Conservation (phyloP, 139 green algal genomes). For the Edaphochlamys debaryana region DNA sequence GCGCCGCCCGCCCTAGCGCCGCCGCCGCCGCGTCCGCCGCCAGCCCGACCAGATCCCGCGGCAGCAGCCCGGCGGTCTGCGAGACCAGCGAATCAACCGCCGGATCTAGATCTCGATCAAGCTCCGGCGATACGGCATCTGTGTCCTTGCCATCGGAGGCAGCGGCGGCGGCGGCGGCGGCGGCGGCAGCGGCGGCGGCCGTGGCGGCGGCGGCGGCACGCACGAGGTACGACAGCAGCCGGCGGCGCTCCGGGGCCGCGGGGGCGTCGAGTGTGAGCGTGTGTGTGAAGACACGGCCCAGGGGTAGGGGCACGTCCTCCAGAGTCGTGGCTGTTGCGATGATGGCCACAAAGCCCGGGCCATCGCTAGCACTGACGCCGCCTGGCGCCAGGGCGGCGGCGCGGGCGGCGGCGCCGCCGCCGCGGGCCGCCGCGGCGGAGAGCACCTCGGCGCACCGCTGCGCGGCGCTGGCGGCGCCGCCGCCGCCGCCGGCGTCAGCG, state of each 20-base stretch:
- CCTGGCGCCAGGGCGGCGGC: no score
- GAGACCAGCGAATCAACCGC: conserved; percentile 40
- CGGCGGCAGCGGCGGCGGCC: no score
- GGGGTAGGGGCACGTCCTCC: conserved; percentile 66
- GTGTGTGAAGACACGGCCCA: conserved; percentile 89
- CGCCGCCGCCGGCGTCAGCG: neutral
- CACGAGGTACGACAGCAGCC: conserved; percentile 61
- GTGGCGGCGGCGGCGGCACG: conserved; percentile 12
- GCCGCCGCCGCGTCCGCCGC: conserved; percentile 70
- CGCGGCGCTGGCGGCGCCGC: neutral
- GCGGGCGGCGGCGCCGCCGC: neutral
- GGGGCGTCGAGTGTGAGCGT: conserved; percentile 69
- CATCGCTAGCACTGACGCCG: neutral
- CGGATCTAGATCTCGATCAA: neutral
- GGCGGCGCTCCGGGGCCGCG: conserved; percentile 41
- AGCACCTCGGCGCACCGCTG: conserved; percentile 20
- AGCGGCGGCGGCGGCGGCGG: neutral
- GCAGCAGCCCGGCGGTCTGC: conserved; percentile 84
- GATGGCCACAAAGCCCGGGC: conserved; percentile 69
- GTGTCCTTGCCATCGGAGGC: neutral
- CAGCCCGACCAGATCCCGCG: conserved; percentile 75
- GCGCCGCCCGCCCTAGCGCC: neutral
- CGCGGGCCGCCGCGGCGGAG: neutral
- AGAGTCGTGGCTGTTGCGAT: conserved; percentile 55
- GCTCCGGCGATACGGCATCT: neutral